Conservation (phyloP, 2,329 filamentous ascomycete species). For the Cucurbitaria berberidis region DNA sequence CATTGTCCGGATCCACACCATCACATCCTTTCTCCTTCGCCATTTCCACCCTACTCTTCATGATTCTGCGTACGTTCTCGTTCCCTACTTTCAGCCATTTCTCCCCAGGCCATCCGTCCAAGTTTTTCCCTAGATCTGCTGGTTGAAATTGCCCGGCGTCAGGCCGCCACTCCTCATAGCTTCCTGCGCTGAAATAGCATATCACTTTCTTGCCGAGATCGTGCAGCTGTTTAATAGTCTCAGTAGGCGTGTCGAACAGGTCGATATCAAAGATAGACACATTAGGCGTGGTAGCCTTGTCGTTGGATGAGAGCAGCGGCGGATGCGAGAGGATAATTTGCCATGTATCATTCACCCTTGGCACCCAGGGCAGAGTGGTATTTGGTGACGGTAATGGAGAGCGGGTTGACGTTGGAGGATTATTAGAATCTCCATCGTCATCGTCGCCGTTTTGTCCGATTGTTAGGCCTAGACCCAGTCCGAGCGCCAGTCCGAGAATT, state of each 20-base stretch:
- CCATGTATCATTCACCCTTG: slow-evolving; percentile 61
- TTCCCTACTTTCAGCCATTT: slow-evolving; percentile 69
- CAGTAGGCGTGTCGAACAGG: slow-evolving; percentile 60
- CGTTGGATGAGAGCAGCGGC: slow-evolving; percentile 27
- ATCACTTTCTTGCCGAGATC: slow-evolving; percentile 65
- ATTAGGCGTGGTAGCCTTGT: slow-evolving; percentile 53
- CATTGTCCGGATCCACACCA: slow-evolving; percentile 74
- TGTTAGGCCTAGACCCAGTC: slow-evolving; percentile 63
- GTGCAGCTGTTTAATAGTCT: slow-evolving; percentile 58
- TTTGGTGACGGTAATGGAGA: slow-evolving; percentile 34
- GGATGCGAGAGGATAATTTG: slow-evolving; percentile 64
- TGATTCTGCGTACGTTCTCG: slow-evolving; percentile 66
- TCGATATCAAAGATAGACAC: slow-evolving; percentile 68
- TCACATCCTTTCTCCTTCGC: slow-evolving; percentile 69
- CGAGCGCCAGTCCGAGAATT: slow-evolving; percentile 59
- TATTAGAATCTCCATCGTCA: slow-evolving; percentile 15
- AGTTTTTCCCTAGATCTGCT: slow-evolving; percentile 62
- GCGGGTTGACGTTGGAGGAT: slow-evolving; percentile 29
- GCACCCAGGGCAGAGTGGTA: slow-evolving; percentile 57
- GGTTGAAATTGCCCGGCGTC: slow-evolving; percentile 63
- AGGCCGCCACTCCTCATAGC: slow-evolving; percentile 67
- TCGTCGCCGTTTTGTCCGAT: slow-evolving; percentile 34
- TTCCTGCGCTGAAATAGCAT: slow-evolving; percentile 78
- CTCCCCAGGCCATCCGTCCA: slow-evolving; percentile 71
- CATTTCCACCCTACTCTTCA: slow-evolving; percentile 64